Evolutionary conservation across 768 basidiomycete genomes (phyloP), one percentile per base, ranked within the genome.

Genomic region (Auricularia heimuer): DNA sequence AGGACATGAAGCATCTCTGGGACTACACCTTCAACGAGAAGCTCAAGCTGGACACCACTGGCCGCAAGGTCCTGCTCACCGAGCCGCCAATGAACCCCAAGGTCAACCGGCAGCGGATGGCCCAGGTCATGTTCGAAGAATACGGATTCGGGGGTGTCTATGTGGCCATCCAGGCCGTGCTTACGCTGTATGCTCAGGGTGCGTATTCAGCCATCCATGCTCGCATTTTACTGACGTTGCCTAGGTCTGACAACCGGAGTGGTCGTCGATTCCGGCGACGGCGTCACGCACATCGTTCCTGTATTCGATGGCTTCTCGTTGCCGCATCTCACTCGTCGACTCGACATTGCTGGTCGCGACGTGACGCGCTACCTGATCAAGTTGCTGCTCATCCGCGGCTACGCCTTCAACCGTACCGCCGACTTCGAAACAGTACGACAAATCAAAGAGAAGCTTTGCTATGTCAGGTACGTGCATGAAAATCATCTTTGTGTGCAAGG

Each of bases 51-150:
- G 88, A 98, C 71, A 88, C 95, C 54, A 79, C 80, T 33, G 97
- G 93, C 0, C 81, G 85, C 67, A 99, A 98, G 78, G 83, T 99
- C 45, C 76, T 99, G 67, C 82, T 99, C 70, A 99, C 97, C 0
- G 97, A 99, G 76, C 97, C 97, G 16, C 97, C 97, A 35, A 98
- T 98, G 97, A 98, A 99, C 77, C 97, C 97, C 3, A 92, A 88
- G 73, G 88, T 77, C 68, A 98, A 99, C 76, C 77, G 97, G 71
- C 88, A 94, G 75, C 80, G 83, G 74, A 98, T 99, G 94, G 89
- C 87, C 65, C 89, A 98, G 75, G 92, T 98, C 72, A 99, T 99
- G 97, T 98, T 99, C 73, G 97, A 99, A 79, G 91, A 96, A 68
- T 99, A 98, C 75, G 94, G 92, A 2, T 98, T 98, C 71, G 86